phyloP scores from a whole-genome alignment of 371 early-diverging fungal genomes.

The Entomophthora muscae region DNA sequence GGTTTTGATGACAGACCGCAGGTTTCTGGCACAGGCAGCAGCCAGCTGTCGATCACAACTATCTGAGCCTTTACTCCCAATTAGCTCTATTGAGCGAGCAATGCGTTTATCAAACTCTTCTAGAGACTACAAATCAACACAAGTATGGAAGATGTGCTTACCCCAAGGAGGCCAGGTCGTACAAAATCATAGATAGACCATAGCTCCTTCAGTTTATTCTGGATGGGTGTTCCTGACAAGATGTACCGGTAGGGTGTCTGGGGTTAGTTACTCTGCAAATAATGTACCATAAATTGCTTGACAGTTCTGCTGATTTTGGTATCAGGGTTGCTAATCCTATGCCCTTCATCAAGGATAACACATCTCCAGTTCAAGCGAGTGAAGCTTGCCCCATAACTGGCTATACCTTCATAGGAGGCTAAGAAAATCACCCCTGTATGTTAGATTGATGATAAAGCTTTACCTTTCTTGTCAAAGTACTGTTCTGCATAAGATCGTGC shows the following conservation, averaged over 20 bases:
- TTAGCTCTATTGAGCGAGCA: slow-evolving; percentile 7
- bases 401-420: slow-evolving; percentile 74
- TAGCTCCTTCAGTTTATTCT: slow-evolving; percentile 92
- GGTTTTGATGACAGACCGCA: slow-evolving; percentile 85
- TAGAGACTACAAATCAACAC: neutral
- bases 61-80: neutral
- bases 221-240: slow-evolving; percentile 95
- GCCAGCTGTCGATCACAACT: slow-evolving; percentile 23
- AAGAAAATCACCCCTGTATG: slow-evolving; percentile 59
- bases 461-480: neutral
- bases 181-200: slow-evolving; percentile 96
- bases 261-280: neutral
- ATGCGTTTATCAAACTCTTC: slow-evolving; percentile 1
- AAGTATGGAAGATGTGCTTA: slow-evolving; percentile 9
- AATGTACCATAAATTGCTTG: slow-evolving; percentile 38
- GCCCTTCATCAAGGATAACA: slow-evolving; percentile 95
- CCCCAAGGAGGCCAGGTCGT: slow-evolving; percentile 84
- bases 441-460: no score
- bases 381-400: slow-evolving; percentile 41
- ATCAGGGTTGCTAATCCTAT: slow-evolving; percentile 92
- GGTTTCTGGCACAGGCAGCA: slow-evolving; percentile 75
- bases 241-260: slow-evolving; percentile 77
- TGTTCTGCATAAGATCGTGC: slow-evolving; percentile 7
- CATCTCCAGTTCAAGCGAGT: slow-evolving; percentile 68
- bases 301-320: slow-evolving; percentile 71